Base-by-base conservation (phyloP, 1,284 basidiomycete species). In the Gomphus bonarii region DNA sequence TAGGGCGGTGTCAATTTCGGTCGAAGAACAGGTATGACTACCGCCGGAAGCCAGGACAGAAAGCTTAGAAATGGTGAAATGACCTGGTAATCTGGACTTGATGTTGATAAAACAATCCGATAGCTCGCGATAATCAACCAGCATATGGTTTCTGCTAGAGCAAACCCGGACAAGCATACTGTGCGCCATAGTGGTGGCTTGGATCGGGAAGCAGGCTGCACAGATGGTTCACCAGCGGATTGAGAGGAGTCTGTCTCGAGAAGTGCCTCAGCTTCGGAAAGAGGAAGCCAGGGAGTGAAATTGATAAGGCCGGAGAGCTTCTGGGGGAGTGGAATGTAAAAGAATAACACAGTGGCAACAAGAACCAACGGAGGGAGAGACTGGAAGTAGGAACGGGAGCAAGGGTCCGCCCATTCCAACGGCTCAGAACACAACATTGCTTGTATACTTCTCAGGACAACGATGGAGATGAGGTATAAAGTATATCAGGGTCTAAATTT, bases 41-140 rank as follows among this genome's bases (percentile, higher is more conserved):
- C 66, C 0, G 78, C 77, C 64, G 83, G 84, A 10, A 82, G 64
- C 85, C 85, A 87, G 4, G 77, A 69, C 3, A 68, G 54, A 0
- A 78, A 75, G 28, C 77, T 62, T 16, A 80, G 64, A 52, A 80
- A 69, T 1, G 72, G 66, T 35, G 50, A 55, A 11, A 54, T 43
- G 30, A 52, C 54, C 25, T 31, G 52, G 25, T 55, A 33, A n/a
- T 54, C 50, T 20, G 68, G 67, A 1, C 72, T 43, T 4, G 63
- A 67, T 11, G 58, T 59, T 67, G 71, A 70, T 0, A 66, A 52
- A n/a, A 68, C 66, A 25, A 75, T 59, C 10, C 61, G 62, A 63
- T 75, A 82, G 7, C 74, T 75, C 5, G 73, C 78, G 31, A 73
- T 63, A 5, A 69, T 71, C 22, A 80, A 64, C 81, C 82, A 84